Evolutionary conservation across 768 basidiomycete genomes (phyloP), one percentile per base, ranked within the genome.

Genomic region (Sporobolomyces roseus): DNA sequence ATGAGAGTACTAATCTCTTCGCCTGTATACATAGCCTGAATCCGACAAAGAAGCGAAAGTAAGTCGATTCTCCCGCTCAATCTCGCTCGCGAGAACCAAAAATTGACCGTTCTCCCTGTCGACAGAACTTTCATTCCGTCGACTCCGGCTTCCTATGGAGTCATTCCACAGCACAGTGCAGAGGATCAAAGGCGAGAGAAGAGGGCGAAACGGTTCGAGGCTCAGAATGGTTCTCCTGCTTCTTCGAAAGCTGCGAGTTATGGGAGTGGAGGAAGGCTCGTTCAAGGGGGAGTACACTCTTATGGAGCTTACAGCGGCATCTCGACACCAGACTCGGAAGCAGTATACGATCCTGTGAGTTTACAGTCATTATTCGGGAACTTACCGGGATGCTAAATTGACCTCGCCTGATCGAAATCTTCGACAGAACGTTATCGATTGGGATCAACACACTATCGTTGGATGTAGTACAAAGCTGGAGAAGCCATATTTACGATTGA

Each of bases 361-460:
- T 59, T 30, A 8, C 38, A 36, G 21, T 32, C 19, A 29, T 4
- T 27, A 6, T 49, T 23, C 3, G 29, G n/a, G 9, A 41, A 36
- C 35, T n/a, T 54, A n/a, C n/a, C n/a, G n/a, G n/a, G n/a, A n/a
- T n/a, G n/a, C n/a, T n/a, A n/a, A n/a, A n/a, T n/a, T n/a, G n/a
- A n/a, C n/a, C n/a, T n/a, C n/a, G n/a, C n/a, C n/a, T n/a, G n/a
- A n/a, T n/a, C n/a, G n/a, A n/a, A n/a, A n/a, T n/a, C n/a, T n/a
- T n/a, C n/a, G n/a, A n/a, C 74, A 98, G 94, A 94, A 93, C 75
- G 93, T 94, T 13, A 87, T 92, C 61, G 88, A 93, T 77, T 99
- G 96, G 96, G 96, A 99, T 81, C 86, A 86, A 66, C 84, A 87
- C 79, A 97, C 93, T 10, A 97, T 99, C 75, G 91, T 94, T 63